Base-by-base conservation (phyloP, 2,329 filamentous ascomycete species). In the Ciborinia camelliae region DNA sequence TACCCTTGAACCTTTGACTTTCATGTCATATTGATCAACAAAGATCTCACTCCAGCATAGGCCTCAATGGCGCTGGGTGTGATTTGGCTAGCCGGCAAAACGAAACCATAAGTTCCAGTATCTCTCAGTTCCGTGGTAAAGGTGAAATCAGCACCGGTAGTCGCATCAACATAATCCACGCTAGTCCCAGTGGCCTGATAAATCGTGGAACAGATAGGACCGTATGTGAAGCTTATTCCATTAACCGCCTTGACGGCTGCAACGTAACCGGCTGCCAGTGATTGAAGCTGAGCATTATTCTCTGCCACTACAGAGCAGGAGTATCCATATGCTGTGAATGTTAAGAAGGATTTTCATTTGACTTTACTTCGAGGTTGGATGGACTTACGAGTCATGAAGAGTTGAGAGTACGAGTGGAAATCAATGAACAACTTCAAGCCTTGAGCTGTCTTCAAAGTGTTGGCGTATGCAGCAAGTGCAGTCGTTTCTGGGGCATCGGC, bases 391-490 rank as follows among this genome's bases (percentile, higher is more conserved):
- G 81, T 79, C 65, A 85, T 79, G 65, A 88, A 81, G 39, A 84
- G 77, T 69, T 89, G 86, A 14, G 81, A 82, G 75, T 87, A 90
- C 0, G 84, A 81, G 76, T 90, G 87, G 72, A 83, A 85, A 75
- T 90, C 87, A 68, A 89, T 83, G 75, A 83, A 90, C 2, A 87
- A 78, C 70, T 84, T 82, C 48, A 89, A 76, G 1, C 84, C 83
- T 66, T 82, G 79, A 3, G 69, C 63, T 10, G 71, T 64, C 4
- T 78, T 76, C 30, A 86, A 71, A 47, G 74, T 71, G 55, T 78
- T 77, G 26, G 83, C 76, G 53, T 81, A 81, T 6, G 78, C 76
- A 37, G 79, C 78, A 10, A 89, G 76, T 0, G 76, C 80, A 65
- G 77, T 76, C 68, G 78, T 84, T 75, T 87, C 85, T 6, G 82